Conservation (phyloP, 441 rosid genomes). For the Mallotus repandus region DNA sequence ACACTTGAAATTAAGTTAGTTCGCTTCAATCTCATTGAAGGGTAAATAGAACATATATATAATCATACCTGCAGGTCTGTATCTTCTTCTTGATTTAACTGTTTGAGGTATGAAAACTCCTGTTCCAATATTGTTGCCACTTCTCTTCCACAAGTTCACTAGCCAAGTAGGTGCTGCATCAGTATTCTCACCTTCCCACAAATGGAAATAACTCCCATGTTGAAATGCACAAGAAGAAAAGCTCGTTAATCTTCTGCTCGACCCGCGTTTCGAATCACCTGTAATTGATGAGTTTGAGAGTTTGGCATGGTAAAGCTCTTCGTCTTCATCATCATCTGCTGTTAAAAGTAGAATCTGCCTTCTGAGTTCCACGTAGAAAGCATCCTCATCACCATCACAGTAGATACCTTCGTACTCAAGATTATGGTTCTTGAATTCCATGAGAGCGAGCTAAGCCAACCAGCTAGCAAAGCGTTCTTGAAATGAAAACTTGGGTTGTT, state of each 20-base stretch:
- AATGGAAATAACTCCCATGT: slow-evolving; percentile 30
- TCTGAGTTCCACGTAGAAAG: slow-evolving; percentile 40
- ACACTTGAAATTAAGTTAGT: neutral
- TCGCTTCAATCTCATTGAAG: neutral
- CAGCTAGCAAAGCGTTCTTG: slow-evolving; percentile 9
- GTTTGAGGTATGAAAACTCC: slow-evolving; percentile 60
- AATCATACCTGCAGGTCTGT: slow-evolving; percentile 5
- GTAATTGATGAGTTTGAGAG: neutral
- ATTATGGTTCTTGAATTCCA: slow-evolving; percentile 19
- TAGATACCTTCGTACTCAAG: slow-evolving; percentile 3
- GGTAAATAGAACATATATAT: neutral
- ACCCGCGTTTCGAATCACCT: neutral
- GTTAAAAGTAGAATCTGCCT: slow-evolving; percentile 50
- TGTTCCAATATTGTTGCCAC: slow-evolving; percentile 35
- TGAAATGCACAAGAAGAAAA: slow-evolving; percentile 16
- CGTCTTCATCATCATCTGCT: slow-evolving; percentile 48
- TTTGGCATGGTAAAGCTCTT: neutral
- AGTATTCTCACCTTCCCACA: slow-evolving; percentile 27
- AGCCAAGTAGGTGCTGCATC: slow-evolving; percentile 38
- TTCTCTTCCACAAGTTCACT: slow-evolving; percentile 42
- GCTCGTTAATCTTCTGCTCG: neutral
- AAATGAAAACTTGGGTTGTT: slow-evolving; percentile 4
- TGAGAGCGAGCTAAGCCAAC: neutral
- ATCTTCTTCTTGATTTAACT: slow-evolving; percentile 31
- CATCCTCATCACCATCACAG: slow-evolving; percentile 32